Conservation (phyloP, 495 filamentous ascomycete genomes). For the Penicillium waksmanii region DNA sequence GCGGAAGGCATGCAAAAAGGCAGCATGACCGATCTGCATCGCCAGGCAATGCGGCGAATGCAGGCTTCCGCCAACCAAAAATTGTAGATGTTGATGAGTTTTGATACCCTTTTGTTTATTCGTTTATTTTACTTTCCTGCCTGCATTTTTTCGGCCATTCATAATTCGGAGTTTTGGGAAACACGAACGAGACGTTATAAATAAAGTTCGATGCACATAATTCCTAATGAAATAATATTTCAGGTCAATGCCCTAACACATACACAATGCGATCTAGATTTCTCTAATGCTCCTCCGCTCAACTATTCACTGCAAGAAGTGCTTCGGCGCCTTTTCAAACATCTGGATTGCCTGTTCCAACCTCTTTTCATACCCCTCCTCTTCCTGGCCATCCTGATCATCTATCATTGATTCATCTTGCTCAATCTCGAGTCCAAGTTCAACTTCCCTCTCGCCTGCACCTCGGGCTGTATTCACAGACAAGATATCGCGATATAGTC, state of each 20-base stretch:
- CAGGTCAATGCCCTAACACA: neutral
- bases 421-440: conserved; percentile 17
- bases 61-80: conserved; percentile 69
- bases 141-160: conserved; percentile 8
- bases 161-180: conserved; percentile 3
- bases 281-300: neutral
- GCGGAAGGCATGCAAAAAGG: conserved; percentile 78
- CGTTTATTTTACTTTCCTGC: conserved; percentile 4
- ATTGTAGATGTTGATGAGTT: conserved; percentile 21
- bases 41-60: conserved; percentile 81
- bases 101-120: conserved; percentile 23
- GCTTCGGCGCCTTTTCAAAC: conserved; percentile 29
- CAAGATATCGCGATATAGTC: conserved; percentile 33
- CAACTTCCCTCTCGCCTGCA: conserved; percentile 7
- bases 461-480: conserved; percentile 22
- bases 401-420: conserved; percentile 5
- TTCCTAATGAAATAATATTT: conserved; percentile 15
- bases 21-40: conserved; percentile 75
- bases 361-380: conserved; percentile 29
- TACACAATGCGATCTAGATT: neutral
- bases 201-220: conserved; percentile 21
- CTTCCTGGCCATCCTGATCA: conserved; percentile 20
- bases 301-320: conserved; percentile 15
- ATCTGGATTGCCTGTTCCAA: conserved; percentile 29
- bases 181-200: conserved; percentile 1